Base-by-base conservation (phyloP, 2,329 filamentous ascomycete genomes). In the Harringtonia aguacate region DNA sequence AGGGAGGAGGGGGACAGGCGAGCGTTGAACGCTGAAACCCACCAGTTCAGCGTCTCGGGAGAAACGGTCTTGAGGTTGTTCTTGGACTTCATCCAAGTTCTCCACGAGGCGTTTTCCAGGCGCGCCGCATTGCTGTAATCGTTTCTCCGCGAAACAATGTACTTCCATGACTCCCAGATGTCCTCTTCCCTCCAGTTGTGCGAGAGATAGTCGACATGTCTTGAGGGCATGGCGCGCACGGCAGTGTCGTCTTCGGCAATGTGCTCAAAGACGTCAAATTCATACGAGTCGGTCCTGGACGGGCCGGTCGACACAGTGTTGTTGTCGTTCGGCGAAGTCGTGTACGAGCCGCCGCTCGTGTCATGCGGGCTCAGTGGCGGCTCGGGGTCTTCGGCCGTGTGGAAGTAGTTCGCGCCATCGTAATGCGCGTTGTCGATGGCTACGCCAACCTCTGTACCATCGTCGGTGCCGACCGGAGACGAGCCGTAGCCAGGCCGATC, bases 91-190 rank as follows among this genome's bases (percentile, higher is more conserved):
- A 86, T 84, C 92, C 92, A 97, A 1, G 88, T 92, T 59, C 92
- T 77, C 92, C 92, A 98, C 1, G 88, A 95, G 4, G 92, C 92
- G 62, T 98, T 97, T 62, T 97, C 92, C 27, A 97, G 65, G 40
- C 92, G 74, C 29, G 81, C 81, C 30, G 84, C 77, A 60, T 95
- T 90, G 53, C 78, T 80, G 52, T 94, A 94, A 43, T 86, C 76
- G 47, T 79, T 79, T 54, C 83, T 74, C 55, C 86, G 84, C 24
- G 84, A 81, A 15, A 89, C 80, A 54, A 97, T 86, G 59, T 94
- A 92, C 58, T 88, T 81, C 92, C 92, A 97, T 2, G 90, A 95
- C 7, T 86, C 83, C 89, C 89, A 97, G 22, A 97, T 94, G 62
- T 98, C 90, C 61, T 97, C 89, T 63, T 95, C 88, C 50, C 77